These are phyloP conservation scores for Przewalskia tangutica DNA, from an alignment of 257 asterid genomes.

Conservation along the genomic window DNA sequence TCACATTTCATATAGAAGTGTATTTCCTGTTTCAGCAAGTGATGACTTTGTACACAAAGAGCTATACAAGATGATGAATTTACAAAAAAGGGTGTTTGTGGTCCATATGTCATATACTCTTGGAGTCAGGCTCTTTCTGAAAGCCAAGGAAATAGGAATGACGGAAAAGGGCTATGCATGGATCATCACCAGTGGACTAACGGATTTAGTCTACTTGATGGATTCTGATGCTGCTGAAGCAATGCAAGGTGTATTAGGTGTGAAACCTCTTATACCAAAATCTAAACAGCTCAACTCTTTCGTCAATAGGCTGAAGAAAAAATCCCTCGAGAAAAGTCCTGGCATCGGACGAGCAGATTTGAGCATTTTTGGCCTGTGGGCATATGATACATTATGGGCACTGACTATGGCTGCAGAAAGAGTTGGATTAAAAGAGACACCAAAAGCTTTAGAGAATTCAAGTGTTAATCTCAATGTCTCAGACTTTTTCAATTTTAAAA, in stretches of 20 bases:
- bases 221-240: constrained; percentile 15
- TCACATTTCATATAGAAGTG: constrained; percentile 28
- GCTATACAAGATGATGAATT: constrained; percentile 28
- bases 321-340: constrained; percentile 3
- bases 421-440: constrained; percentile 2
- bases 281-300: constrained; percentile 9
- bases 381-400: constrained; percentile 42
- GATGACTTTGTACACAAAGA: constrained; percentile 26
- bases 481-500: constrained; percentile 7
- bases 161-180: constrained; percentile 37
- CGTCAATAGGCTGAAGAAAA: constrained; percentile 7
- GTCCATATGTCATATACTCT: constrained; percentile 22
- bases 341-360: constrained; percentile 7
- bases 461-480: background rate
- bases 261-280: constrained; percentile 22
- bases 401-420: constrained; percentile 39
- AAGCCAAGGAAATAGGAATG: constrained; percentile 31
- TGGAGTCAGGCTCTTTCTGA: constrained; percentile 18
- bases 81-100: constrained; percentile 36
- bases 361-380: constrained; percentile 28
- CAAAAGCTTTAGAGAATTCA: background rate
- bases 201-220: constrained; percentile 14
- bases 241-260: constrained; percentile 49
- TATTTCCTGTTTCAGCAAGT: constrained; percentile 22
- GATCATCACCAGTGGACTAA: constrained; percentile 27